Conservation (phyloP, 192 early-diverging fungal genomes). For the Coemansia sp. region DNA sequence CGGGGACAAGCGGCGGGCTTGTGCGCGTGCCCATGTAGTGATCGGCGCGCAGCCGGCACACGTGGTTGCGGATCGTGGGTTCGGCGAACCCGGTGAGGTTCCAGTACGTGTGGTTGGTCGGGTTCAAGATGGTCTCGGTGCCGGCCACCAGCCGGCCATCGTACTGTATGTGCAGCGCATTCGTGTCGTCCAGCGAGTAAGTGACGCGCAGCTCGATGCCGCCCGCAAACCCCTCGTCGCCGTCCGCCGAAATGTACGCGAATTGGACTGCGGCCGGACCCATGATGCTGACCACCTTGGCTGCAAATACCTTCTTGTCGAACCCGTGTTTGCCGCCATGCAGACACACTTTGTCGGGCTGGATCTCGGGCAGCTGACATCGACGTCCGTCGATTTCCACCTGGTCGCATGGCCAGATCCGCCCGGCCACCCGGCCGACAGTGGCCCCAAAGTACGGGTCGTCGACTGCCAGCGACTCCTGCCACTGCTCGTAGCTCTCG, state of each 20-base stretch:
- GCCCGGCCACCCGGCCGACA: slow-evolving; percentile 72
- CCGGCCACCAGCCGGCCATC: slow-evolving; percentile 44
- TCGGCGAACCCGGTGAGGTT: slow-evolving; percentile 71
- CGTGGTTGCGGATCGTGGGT: slow-evolving; percentile 52
- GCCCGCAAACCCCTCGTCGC: slow-evolving; percentile 80
- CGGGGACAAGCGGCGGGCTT: slow-evolving; percentile 63
- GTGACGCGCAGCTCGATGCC: slow-evolving; percentile 55
- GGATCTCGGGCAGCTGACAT: slow-evolving; percentile 61
- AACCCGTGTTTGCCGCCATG: slow-evolving; percentile 78
- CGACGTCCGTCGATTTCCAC: slow-evolving; percentile 60
- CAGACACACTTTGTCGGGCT: slow-evolving; percentile 69
- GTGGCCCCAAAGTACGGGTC: slow-evolving; percentile 78
- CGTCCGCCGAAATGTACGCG: slow-evolving; percentile 58
- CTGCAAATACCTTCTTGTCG: slow-evolving; percentile 64
- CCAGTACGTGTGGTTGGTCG: slow-evolving; percentile 89
- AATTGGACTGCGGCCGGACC: slow-evolving; percentile 57
- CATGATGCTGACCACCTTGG: slow-evolving; percentile 28
- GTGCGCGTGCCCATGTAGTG: slow-evolving; percentile 54
- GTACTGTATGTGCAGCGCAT: slow-evolving; percentile 54
- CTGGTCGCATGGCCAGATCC: slow-evolving; percentile 40
- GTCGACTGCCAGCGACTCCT: slow-evolving; percentile 41
- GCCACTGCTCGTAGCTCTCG: slow-evolving; percentile 54
- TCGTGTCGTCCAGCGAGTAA: slow-evolving; percentile 57
- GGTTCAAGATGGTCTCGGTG: slow-evolving; percentile 59
- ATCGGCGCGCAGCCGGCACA: slow-evolving; percentile 51